Evolutionary conservation across 2,329 filamentous ascomycete species (phyloP), one percentile per base, ranked within the genome.

Genomic region (Ascochyta lentis): DNA sequence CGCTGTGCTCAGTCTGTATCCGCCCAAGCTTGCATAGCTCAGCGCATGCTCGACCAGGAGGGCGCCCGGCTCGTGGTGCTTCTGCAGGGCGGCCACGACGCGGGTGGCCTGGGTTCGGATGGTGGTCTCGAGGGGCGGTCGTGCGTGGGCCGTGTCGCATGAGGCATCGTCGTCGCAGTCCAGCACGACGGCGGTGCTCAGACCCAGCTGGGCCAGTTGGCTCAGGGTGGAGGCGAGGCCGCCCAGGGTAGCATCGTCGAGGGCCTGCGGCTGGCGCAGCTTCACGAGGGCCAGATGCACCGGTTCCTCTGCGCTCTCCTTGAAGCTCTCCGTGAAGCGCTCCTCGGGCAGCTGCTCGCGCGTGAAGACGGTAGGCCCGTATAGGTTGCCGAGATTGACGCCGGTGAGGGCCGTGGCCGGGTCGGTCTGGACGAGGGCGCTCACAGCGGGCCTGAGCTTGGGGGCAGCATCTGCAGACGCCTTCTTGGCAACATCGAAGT

Each of bases 281-380:
- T 96, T 96, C 62, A 97, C 87, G 53, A 99, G 79, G 15, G 95
- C 93, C 54, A 96, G 82, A 74, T 96, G 91, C 16, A 90, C 74
- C 31, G 78, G 80, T 60, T 84, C 81, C 7, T 65, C 61, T 19
- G 60, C 47, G 16, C 59, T 61, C 3, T 62, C 56, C n/a, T 59
- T 52, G 24, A 67, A 66, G 29, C 29, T 10, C 29, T 31, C 13
- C 24, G 43, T 46, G 37, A 31, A 15, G 29, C 29, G 13, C 29
- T 73, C 67, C 22, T 78, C 74, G 31, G 78, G 77, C 29, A 78
- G 73, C 45, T 74, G 77, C 63, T 82, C 78, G 63, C 84, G 84
- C 10, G 80, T 81, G 73, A 89, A 89, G 26, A 86, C 80, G 0
- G 84, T 79, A 4, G 83, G 80, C 40, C 81, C 79, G 68, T 89